phyloP scores from a whole-genome alignment of 2,329 filamentous ascomycete genomes.

The Diaporthe sp. region DNA sequence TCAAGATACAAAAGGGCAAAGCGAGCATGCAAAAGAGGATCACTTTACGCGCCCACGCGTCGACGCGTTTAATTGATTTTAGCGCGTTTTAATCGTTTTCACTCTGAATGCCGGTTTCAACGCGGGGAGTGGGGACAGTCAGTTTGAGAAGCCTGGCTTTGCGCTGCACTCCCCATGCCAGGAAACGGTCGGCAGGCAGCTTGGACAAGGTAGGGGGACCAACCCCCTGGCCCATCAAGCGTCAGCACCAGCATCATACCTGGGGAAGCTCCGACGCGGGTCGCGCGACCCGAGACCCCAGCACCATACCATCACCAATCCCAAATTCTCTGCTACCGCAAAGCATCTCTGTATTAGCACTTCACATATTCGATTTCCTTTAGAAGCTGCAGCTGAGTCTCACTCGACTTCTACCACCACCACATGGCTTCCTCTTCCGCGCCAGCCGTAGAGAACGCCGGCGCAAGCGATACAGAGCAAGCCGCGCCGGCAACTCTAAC shows the following conservation, averaged over 20 bases:
- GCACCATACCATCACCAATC: not conserved
- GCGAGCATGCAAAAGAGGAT: slow-evolving; percentile 18
- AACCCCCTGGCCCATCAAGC: not conserved
- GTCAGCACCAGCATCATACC: slow-evolving; percentile 6
- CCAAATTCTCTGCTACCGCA: not conserved
- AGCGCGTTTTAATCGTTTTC: slow-evolving; percentile 46
- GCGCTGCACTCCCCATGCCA: not conserved
- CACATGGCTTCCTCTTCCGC: slow-evolving; percentile 55
- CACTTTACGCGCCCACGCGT: slow-evolving; percentile 37
- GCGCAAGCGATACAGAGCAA: slow-evolving; percentile 46
- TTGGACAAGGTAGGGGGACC: not conserved
- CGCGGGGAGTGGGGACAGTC: accelerated
- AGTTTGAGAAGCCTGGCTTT: not conserved
- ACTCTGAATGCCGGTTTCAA: not conserved
- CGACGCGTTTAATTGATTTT: slow-evolving; percentile 40
- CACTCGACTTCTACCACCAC: too few relatives aligned
- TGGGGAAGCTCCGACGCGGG: slow-evolving; percentile 26
- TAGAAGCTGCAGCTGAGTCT: not conserved
- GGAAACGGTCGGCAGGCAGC: slow-evolving; percentile 6
- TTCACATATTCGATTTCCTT: not conserved
- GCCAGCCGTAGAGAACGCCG: slow-evolving; percentile 47
- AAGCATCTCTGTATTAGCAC: not conserved
- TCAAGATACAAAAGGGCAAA: slow-evolving; percentile 8
- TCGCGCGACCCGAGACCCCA: not conserved
- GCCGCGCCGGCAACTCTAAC: slow-evolving; percentile 54